These are phyloP conservation scores for Hibiscus syriacus DNA, from an alignment of 345 rosid species.

Conservation along the genomic window DNA sequence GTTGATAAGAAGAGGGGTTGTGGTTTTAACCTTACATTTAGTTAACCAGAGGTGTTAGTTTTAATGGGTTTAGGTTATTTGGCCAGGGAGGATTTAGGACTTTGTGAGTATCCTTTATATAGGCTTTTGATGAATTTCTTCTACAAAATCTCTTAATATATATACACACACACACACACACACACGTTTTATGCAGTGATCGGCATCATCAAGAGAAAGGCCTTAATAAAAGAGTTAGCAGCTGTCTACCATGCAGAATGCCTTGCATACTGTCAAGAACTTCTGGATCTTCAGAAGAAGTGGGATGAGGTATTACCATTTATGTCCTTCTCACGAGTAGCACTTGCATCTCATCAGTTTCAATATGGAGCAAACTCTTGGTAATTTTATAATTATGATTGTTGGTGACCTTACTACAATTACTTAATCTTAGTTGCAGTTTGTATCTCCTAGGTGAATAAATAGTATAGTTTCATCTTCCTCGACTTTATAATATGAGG, in stretches of 20 bases:
- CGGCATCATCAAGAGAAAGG: constrained; percentile 89
- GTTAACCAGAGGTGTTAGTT: too few species aligned
- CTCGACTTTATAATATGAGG: neutral
- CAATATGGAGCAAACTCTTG: neutral
- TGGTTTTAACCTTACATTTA: too few species aligned
- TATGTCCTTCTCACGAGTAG: neutral
- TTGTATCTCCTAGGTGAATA: too few species aligned
- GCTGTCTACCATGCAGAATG: constrained; percentile 84
- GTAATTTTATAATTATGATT: neutral
- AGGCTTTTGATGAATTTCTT: neutral
- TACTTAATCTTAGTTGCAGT: neutral
- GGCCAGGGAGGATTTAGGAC: neutral
- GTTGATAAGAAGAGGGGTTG: neutral
- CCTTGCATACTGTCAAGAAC: constrained; percentile 71
- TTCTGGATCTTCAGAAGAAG: constrained; percentile 71
- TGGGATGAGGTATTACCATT: constrained; percentile 41
- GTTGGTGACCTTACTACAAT: neutral
- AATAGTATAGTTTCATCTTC: neutral
- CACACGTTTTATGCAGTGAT: constrained; percentile 45
- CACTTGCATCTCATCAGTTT: neutral
- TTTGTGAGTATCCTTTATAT: neutral
- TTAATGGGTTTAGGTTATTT: neutral
- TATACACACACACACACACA: too few species aligned
- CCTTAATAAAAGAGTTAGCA: constrained; percentile 77
- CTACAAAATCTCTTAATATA: neutral